Conservation (phyloP, 495 filamentous ascomycete genomes). For the Baudoinia panamericana region DNA sequence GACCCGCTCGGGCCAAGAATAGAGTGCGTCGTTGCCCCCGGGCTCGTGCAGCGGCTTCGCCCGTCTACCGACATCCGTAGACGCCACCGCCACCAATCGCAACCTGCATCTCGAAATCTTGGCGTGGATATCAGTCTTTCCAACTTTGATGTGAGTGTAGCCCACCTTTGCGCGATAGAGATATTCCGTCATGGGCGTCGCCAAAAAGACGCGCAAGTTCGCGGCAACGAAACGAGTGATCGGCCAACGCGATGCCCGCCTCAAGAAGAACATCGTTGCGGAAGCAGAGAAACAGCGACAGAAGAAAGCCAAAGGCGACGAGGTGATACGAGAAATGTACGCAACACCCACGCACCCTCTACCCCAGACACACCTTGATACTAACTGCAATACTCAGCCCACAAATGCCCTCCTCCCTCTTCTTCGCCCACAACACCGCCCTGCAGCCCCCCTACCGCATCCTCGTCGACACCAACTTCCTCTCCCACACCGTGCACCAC, state of each 20-base stretch:
- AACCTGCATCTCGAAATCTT: constrained; percentile 1
- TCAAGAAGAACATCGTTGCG: constrained; percentile 40
- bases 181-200: constrained; percentile 31
- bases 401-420: constrained; percentile 53
- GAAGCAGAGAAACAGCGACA: constrained; percentile 39
- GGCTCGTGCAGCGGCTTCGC: too few species aligned
- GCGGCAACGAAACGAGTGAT: constrained; percentile 38
- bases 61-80: too few species aligned
- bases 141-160: not conserved
- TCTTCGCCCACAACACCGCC: constrained; percentile 89
- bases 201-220: constrained; percentile 39
- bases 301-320: constrained; percentile 40
- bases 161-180: not conserved
- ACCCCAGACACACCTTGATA: not conserved
- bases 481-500: constrained; percentile 76
- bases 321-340: constrained; percentile 55
- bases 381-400: constrained; percentile 13
- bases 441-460: constrained; percentile 80
- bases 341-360: constrained; percentile 2
- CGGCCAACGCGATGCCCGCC: constrained; percentile 36
- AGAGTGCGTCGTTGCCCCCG: too few species aligned
- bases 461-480: constrained; percentile 81
- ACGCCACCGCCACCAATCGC: too few species aligned
- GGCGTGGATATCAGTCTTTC: too few species aligned
- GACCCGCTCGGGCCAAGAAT: too few species aligned